Conservation (phyloP, 257 asterid genomes). For the Solanum virginianum region DNA sequence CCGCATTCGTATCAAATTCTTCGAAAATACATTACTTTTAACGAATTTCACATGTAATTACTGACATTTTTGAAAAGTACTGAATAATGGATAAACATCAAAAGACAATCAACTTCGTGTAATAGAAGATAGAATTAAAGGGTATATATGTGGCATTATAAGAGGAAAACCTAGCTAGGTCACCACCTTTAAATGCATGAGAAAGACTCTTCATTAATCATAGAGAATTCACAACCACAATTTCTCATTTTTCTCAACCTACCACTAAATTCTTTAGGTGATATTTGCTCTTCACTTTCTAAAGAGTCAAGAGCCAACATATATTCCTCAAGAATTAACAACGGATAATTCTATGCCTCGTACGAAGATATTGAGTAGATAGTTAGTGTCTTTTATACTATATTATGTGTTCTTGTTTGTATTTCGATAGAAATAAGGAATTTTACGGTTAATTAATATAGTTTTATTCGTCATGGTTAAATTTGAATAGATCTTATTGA, state of each 20-base stretch:
- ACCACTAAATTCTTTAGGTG: neutral
- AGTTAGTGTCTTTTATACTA: neutral
- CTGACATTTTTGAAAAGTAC: too few species aligned
- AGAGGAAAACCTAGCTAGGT: neutral
- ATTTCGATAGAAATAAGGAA: too few species aligned
- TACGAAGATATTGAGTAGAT: neutral
- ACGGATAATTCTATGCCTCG: neutral
- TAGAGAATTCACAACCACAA: conserved; percentile 8
- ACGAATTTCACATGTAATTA: too few species aligned
- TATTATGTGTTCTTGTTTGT: too few species aligned
- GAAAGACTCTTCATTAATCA: conserved; percentile 10
- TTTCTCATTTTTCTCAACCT: neutral
- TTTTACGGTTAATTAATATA: too few species aligned
- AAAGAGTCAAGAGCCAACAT: neutral
- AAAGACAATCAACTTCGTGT: neutral
- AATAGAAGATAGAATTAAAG: neutral
- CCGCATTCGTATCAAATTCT: too few species aligned
- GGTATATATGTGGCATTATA: neutral
- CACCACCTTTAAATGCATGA: conserved; percentile 6
- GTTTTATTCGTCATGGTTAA: too few species aligned
- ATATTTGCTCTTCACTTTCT: neutral
- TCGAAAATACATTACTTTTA: too few species aligned
- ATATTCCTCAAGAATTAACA: neutral
- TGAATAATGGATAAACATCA: neutral
- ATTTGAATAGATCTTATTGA: too few species aligned